Conservation (phyloP, 2,329 filamentous ascomycete genomes). For the Paecilomyces sp. region DNA sequence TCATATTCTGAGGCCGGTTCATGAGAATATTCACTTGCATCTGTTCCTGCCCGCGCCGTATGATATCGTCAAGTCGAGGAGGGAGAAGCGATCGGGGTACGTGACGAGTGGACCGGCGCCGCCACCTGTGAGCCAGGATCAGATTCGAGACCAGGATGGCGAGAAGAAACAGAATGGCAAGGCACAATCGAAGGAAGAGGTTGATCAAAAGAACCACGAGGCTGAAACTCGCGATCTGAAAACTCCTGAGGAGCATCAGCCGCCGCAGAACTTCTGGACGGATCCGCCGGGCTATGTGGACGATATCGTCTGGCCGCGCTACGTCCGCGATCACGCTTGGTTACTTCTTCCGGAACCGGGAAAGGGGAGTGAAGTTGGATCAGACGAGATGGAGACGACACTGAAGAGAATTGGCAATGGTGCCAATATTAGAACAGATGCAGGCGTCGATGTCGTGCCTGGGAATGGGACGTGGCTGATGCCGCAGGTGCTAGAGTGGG, state of each 20-base stretch:
- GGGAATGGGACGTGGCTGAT: constrained; percentile 51
- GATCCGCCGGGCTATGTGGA: constrained; percentile 95
- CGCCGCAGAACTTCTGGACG: constrained; percentile 76
- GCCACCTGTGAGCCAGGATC: constrained; percentile 10
- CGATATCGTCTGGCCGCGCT: constrained; percentile 92
- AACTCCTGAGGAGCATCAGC: constrained; percentile 21
- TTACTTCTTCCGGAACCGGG: constrained; percentile 67
- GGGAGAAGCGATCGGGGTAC: constrained; percentile 39
- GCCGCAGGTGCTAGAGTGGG: constrained; percentile 59
- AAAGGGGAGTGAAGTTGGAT: constrained; percentile 40
- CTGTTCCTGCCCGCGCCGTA: constrained; percentile 70
- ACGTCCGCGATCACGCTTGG: constrained; percentile 72
- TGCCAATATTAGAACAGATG: constrained; percentile 38
- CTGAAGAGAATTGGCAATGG: constrained; percentile 25
- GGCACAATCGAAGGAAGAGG: constrained; percentile 5
- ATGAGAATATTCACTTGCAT: constrained; percentile 57
- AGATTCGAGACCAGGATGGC: background rate
- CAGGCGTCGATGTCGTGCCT: constrained; percentile 40
- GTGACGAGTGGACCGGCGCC: constrained; percentile 38
- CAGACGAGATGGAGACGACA: constrained; percentile 31
- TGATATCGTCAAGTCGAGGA: constrained; percentile 32
- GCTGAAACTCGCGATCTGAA: background rate
- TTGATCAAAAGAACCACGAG: constrained; percentile 17
- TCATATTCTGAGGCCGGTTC: constrained; percentile 21
- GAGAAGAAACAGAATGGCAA: constrained; percentile 3